These are phyloP conservation scores for Eremothecium coryli DNA, from an alignment of 1,139 yeast species.

Conservation along the genomic window DNA sequence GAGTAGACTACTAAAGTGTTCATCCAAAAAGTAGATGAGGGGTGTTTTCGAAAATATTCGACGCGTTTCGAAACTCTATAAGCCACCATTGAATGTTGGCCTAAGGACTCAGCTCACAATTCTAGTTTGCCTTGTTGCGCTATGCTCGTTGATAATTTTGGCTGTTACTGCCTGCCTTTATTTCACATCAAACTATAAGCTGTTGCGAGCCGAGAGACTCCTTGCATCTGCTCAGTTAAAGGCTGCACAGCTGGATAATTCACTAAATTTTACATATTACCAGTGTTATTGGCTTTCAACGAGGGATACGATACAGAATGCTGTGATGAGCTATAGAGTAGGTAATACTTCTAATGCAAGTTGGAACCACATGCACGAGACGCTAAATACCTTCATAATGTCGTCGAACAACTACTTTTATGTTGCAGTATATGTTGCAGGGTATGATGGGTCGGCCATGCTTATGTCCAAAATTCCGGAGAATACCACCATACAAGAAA, in stretches of 20 bases:
- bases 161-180: constrained; percentile 77
- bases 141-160: constrained; percentile 63
- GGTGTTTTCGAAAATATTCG: background rate
- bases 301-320: constrained; percentile 49
- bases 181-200: constrained; percentile 54
- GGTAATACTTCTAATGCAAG: constrained; percentile 53
- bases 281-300: constrained; percentile 64
- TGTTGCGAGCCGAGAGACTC: constrained; percentile 59
- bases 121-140: constrained; percentile 68
- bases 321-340: constrained; percentile 56
- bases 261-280: constrained; percentile 51
- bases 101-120: constrained; percentile 62
- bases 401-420: constrained; percentile 57
- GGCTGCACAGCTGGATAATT: constrained; percentile 68
- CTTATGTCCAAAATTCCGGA: constrained; percentile 36
- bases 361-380: constrained; percentile 36
- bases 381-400: constrained; percentile 50
- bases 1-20: no score
- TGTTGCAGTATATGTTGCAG: constrained; percentile 59
- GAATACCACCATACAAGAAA: constrained; percentile 31
- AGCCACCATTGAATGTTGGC: constrained; percentile 32
- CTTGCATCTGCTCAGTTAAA: constrained; percentile 73
- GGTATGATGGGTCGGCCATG: constrained; percentile 27
- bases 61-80: no score
- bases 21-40: no score